Percentiles rank a stretch among this genome's conserved stretches.
These are phyloP conservation scores for Ceratocystis colombiana DNA, from an alignment of 2,329 filamentous ascomycete species.

Conservation along the genomic window DNA sequence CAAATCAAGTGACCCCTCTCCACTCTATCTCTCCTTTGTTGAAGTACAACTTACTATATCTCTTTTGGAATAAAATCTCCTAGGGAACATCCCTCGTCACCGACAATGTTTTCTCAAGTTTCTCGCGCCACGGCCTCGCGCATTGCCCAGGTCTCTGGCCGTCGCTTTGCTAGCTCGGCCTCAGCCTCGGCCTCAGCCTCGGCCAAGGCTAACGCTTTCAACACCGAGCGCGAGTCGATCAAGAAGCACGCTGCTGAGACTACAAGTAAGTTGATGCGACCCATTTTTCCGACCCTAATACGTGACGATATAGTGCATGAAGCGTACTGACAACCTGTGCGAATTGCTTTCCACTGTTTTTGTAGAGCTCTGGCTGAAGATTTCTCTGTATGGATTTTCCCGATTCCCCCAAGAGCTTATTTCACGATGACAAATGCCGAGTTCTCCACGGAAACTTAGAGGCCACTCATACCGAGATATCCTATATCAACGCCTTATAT, in stretches of 20 bases:
- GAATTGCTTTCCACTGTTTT: not conserved
- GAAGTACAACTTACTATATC: not conserved
- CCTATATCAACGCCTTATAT: too few relatives aligned
- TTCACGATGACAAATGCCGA: too few relatives aligned
- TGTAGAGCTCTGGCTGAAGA: slow-evolving; percentile 86
- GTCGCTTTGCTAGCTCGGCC: slow-evolving; percentile 60
- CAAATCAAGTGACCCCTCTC: slow-evolving; percentile 11
- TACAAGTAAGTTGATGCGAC: slow-evolving; percentile 53
- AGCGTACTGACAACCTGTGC: slow-evolving; percentile 24
- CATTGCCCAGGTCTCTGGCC: slow-evolving; percentile 49
- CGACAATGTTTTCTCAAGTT: slow-evolving; percentile 53
- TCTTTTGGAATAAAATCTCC: not conserved
- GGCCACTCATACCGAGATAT: too few relatives aligned
- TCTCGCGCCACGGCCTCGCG: slow-evolving; percentile 54
- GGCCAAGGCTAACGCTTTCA: slow-evolving; percentile 60
- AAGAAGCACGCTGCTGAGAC: slow-evolving; percentile 81
- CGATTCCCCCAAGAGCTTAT: too few relatives aligned
- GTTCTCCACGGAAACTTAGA: too few relatives aligned
- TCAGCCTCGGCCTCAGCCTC: slow-evolving; percentile 30
- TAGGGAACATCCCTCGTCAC: too few relatives aligned
- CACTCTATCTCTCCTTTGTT: slow-evolving; percentile 14
- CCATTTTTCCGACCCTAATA: not conserved
- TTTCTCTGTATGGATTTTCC: slow-evolving; percentile 58
- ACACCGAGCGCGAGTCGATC: slow-evolving; percentile 80
- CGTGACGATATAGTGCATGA: not conserved